Conservation (phyloP, 208 protist species). For the Kentomonas sorsogonicus region DNA sequence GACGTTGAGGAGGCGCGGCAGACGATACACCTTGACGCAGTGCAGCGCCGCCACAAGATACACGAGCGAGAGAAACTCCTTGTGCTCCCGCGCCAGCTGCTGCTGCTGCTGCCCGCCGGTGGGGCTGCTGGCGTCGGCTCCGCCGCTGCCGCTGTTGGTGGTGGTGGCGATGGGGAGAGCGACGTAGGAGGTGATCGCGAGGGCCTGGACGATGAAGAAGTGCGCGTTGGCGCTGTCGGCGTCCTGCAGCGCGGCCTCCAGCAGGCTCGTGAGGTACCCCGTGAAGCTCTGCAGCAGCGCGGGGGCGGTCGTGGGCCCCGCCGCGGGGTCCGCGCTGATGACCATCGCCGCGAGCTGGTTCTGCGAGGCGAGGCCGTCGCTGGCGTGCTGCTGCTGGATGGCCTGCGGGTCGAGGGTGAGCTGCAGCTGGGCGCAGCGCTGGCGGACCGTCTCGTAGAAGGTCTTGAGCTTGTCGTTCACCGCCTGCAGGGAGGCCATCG, state of each 20-base stretch:
- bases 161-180: conserved; percentile 44
- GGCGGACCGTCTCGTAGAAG: conserved; percentile 65
- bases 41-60: conserved; percentile 68
- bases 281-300: conserved; percentile 58
- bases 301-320: conserved; percentile 38
- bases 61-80: conserved; percentile 53
- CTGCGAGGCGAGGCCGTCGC: conserved; percentile 75
- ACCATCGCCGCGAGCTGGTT: conserved; percentile 84
- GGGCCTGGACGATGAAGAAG: conserved; percentile 83
- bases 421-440: conserved; percentile 52
- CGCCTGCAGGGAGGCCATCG: conserved; percentile 29
- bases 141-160: neutral
- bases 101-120: conserved; percentile 16
- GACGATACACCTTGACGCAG: conserved; percentile 86
- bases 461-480: conserved; percentile 53
- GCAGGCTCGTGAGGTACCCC: conserved; percentile 75
- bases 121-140: conserved; percentile 7
- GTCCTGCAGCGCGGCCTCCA: conserved; percentile 68
- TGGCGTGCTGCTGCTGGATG: conserved; percentile 80
- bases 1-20: conserved; percentile 67
- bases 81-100: conserved; percentile 48
- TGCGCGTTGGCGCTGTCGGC: conserved; percentile 57
- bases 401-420: conserved; percentile 57
- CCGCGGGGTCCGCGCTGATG: conserved; percentile 41
- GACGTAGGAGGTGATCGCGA: conserved; percentile 67